phyloP scores from a whole-genome alignment of 2,329 filamentous ascomycete genomes.

The Phoma herbarum region DNA sequence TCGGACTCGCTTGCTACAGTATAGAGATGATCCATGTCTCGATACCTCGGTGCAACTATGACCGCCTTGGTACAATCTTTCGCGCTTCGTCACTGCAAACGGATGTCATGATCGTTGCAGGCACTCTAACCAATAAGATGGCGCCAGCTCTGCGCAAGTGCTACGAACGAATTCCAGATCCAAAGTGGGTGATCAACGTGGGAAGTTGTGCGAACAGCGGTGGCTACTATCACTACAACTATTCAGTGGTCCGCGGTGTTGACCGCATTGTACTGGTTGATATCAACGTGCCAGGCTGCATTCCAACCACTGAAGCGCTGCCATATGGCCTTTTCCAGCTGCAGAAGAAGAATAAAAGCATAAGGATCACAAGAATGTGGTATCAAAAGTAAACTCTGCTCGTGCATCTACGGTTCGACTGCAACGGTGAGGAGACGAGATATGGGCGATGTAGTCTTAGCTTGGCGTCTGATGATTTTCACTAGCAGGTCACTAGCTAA shows the following conservation, averaged over 20 bases:
- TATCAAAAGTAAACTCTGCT: slow-evolving; percentile 56
- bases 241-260: slow-evolving; percentile 76
- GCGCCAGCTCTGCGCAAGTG: slow-evolving; percentile 84
- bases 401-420: neutral
- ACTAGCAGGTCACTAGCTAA: neutral
- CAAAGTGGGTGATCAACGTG: slow-evolving; percentile 84
- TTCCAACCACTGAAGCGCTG: slow-evolving; percentile 62
- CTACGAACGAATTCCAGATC: slow-evolving; percentile 94
- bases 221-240: slow-evolving; percentile 85
- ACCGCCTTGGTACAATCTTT: slow-evolving; percentile 88
- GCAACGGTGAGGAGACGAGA: neutral
- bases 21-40: slow-evolving; percentile 94
- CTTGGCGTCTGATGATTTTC: neutral
- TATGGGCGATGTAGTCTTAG: neutral
- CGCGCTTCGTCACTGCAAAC: slow-evolving; percentile 85
- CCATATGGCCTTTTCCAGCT: slow-evolving; percentile 73
- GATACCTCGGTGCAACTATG: slow-evolving; percentile 86
- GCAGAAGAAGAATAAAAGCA: slow-evolving; percentile 75
- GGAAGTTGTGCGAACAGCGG: slow-evolving; percentile 79
- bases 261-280: slow-evolving; percentile 81
- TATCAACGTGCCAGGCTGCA: slow-evolving; percentile 80
- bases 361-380: slow-evolving; percentile 63
- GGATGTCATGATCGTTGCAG: slow-evolving; percentile 94
- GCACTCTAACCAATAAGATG: slow-evolving; percentile 94
- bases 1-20: slow-evolving; percentile 86